phyloP scores from a whole-genome alignment of 805 yeast species.

The Wickerhamiella cacticola region DNA sequence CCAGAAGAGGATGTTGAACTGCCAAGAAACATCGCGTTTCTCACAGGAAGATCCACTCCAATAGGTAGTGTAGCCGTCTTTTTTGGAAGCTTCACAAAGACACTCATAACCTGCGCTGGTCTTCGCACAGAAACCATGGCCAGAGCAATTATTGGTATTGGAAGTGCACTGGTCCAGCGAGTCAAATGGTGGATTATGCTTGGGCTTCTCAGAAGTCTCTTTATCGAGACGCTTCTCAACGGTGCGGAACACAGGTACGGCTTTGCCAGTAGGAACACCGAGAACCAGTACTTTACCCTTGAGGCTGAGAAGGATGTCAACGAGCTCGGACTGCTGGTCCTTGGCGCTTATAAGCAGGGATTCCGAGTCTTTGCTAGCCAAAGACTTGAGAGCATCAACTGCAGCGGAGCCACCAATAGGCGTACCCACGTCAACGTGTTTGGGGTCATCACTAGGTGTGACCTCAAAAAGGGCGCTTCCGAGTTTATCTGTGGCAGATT shows the following conservation, averaged over 20 bases:
- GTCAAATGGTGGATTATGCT: constrained; percentile 13
- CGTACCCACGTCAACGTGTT: constrained; percentile 1
- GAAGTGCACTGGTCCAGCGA: constrained; percentile 27
- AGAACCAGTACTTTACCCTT: constrained; percentile 17
- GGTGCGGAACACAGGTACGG: constrained; percentile 1
- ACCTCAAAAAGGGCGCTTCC: constrained; percentile 18
- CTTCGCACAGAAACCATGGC: constrained; percentile 31
- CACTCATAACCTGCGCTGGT: constrained; percentile 26
- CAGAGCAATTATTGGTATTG: constrained; percentile 29
- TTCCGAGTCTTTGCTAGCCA: constrained; percentile 1
- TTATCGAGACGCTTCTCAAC: neutral
- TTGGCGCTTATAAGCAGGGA: constrained; percentile 8
- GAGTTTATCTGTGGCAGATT: constrained; percentile 13
- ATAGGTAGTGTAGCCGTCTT: constrained; percentile 22
- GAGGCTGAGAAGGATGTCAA: neutral
- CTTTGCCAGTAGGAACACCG: constrained; percentile 16
- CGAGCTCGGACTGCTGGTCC: constrained; percentile 2
- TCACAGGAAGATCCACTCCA: constrained; percentile 44
- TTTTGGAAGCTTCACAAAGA: constrained; percentile 27
- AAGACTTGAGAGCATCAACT: neutral
- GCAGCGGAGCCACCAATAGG: constrained; percentile 3
- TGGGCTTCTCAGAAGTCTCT: neutral
- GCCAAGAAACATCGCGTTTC: constrained; percentile 54
- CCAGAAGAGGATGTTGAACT: constrained; percentile 62
- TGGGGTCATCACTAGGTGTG: constrained; percentile 2